Percentiles rank a stretch among this genome's conserved stretches.
Evolutionary conservation across 192 early-diverging fungal genomes (phyloP).

Genomic region (Chytriomyces sp.): DNA sequence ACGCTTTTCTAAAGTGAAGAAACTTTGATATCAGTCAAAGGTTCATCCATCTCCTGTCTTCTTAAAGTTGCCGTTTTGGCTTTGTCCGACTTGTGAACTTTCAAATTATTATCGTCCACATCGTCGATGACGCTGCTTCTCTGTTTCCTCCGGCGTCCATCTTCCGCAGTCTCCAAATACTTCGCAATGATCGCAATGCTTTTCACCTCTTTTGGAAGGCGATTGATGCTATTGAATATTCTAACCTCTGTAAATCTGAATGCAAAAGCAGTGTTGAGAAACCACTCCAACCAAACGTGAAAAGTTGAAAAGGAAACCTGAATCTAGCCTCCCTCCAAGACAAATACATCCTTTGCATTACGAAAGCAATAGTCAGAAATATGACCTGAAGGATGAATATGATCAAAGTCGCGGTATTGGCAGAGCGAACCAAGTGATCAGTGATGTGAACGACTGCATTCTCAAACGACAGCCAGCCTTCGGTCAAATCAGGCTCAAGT

Average conservation of each 20-base stretch:
- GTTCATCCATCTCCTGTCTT: too few relatives aligned
- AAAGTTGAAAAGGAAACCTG: neutral
- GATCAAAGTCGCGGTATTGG: neutral
- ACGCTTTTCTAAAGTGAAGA: too few relatives aligned
- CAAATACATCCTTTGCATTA: neutral
- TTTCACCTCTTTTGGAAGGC: neutral
- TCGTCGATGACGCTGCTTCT: too few relatives aligned
- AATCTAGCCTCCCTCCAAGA: slow-evolving; percentile 1
- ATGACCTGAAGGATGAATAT: slow-evolving; percentile 1
- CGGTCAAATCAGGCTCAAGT: neutral
- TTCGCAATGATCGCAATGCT: neutral
- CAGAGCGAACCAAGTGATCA: neutral
- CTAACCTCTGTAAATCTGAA: neutral
- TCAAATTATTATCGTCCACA: too few relatives aligned
- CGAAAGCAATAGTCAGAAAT: neutral
- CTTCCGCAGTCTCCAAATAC: neutral
- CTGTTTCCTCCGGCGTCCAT: neutral
- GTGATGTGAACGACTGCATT: neutral
- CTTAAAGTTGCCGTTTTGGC: too few relatives aligned
- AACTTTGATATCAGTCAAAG: too few relatives aligned
- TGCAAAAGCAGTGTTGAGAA: neutral
- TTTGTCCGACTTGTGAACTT: too few relatives aligned
- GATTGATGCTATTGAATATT: neutral
- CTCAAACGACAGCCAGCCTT: neutral
- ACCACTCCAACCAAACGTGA: neutral